These are phyloP conservation scores for Coemansia sp. DNA, from an alignment of 192 early-diverging fungal genomes.

Conservation along the genomic window DNA sequence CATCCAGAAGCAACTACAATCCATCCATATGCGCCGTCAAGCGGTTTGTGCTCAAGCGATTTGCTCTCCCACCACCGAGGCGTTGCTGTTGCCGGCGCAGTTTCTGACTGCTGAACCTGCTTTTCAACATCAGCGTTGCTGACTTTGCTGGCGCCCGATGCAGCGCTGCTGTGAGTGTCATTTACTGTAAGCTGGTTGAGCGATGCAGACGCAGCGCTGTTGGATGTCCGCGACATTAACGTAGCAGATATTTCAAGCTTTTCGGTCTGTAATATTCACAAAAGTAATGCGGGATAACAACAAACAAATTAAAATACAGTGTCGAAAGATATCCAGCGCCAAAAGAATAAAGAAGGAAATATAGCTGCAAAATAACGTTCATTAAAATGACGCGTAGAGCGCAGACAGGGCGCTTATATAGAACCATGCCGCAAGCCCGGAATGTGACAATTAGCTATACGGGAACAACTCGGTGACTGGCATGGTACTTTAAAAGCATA, in stretches of 20 bases:
- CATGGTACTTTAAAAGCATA: neutral
- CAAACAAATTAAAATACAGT: neutral
- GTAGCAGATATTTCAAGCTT: neutral
- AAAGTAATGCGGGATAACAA: neutral
- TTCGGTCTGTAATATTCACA: neutral
- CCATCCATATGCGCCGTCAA: constrained; percentile 54
- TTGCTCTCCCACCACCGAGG: constrained; percentile 50
- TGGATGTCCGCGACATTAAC: constrained; percentile 12
- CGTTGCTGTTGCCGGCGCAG: neutral
- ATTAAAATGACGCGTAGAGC: neutral
- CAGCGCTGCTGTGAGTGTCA: neutral
- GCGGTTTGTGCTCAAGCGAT: constrained; percentile 30
- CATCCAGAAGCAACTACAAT: constrained; percentile 54
- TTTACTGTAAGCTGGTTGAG: constrained; percentile 10
- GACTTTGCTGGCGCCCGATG: constrained; percentile 1
- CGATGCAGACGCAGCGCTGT: constrained; percentile 12
- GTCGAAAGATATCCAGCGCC: too few species aligned
- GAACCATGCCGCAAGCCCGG: neutral
- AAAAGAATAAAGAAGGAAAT: neutral
- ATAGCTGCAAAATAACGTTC: neutral
- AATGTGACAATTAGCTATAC: neutral
- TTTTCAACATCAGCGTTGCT: constrained; percentile 5
- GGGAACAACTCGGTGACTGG: neutral
- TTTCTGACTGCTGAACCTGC: neutral
- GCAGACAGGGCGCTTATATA: neutral